These are phyloP conservation scores for Eimeria necatrix DNA, from an alignment of 169 alveolate species.

Conservation along the genomic window DNA sequence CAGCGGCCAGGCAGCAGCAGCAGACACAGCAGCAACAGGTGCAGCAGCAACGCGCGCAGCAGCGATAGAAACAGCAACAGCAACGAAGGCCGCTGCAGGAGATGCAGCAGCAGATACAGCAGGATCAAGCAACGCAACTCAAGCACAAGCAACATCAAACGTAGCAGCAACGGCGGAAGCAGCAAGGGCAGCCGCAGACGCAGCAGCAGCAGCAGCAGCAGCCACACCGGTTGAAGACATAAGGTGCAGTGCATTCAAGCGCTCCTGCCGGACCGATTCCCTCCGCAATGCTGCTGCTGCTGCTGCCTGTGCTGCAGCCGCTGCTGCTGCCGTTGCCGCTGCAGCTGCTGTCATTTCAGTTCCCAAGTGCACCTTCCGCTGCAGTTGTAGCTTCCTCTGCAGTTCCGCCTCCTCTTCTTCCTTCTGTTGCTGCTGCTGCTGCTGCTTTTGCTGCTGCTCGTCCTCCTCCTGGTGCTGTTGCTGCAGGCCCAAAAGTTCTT, in stretches of 20 bases:
- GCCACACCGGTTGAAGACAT: neutral
- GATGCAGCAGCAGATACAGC: neutral
- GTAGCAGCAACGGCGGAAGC: neutral
- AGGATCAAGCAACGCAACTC: no score
- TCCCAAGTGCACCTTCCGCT: neutral
- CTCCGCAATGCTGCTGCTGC: neutral
- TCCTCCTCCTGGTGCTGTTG: neutral
- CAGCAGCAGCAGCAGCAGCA: conserved; percentile 31
- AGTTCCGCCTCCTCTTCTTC: neutral
- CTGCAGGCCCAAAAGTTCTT: neutral
- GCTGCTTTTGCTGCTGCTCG: neutral
- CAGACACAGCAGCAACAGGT: neutral
- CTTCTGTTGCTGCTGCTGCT: neutral
- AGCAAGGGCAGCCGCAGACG: neutral
- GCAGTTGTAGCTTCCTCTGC: neutral
- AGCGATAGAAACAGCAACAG: neutral
- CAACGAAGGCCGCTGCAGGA: neutral
- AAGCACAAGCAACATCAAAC: neutral
- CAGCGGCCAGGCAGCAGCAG: neutral
- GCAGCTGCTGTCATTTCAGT: neutral
- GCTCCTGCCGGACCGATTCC: neutral
- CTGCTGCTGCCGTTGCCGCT: neutral
- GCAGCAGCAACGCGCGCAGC: neutral
- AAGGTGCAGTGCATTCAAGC: neutral
- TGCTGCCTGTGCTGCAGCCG: conserved; percentile 33